A percentile compares a stretch with the other conserved stretches of the same genome.
Conservation (phyloP, 2,329 filamentous ascomycete genomes). For the Rosellinia necatrix region DNA sequence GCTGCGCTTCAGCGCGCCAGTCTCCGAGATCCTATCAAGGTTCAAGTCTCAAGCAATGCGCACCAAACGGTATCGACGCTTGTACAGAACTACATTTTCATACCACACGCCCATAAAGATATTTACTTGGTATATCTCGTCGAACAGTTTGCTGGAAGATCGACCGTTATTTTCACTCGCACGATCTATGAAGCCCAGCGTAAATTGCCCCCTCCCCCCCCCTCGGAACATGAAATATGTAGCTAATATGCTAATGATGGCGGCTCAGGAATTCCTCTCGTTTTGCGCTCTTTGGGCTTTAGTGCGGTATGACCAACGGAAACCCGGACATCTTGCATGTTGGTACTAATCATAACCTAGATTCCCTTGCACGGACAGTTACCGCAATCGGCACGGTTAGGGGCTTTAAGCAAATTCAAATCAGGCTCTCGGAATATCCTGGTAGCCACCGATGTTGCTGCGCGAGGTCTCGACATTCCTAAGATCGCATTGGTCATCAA, state of each 20-base stretch:
- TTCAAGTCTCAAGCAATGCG: slow-evolving; percentile 1
- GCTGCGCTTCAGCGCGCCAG: slow-evolving; percentile 1
- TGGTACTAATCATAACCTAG: no score
- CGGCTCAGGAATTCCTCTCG: not conserved
- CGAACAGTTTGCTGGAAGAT: slow-evolving; percentile 86
- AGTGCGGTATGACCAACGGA: not conserved
- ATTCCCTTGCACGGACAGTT: slow-evolving; percentile 63
- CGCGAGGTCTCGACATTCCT: slow-evolving; percentile 89
- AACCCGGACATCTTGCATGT: no score
- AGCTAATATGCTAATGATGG: not conserved
- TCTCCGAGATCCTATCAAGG: not conserved
- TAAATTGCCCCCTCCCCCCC: not conserved
- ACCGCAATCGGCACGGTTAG: slow-evolving; percentile 82
- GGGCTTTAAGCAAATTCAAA: slow-evolving; percentile 89
- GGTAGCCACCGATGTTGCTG: slow-evolving; percentile 77
- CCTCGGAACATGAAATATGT: no score
- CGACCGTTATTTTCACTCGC: slow-evolving; percentile 86
- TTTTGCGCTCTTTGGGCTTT: not conserved
- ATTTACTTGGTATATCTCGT: slow-evolving; percentile 84
- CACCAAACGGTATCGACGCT: not conserved
- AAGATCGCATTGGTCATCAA: slow-evolving; percentile 89
- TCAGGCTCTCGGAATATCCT: slow-evolving; percentile 81
- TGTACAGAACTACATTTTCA: slow-evolving; percentile 58
- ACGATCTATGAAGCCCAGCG: slow-evolving; percentile 87
- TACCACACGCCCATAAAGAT: slow-evolving; percentile 87